These are phyloP conservation scores for Pleurotus tuoliensis DNA, from an alignment of 768 basidiomycete species.

Conservation along the genomic window DNA sequence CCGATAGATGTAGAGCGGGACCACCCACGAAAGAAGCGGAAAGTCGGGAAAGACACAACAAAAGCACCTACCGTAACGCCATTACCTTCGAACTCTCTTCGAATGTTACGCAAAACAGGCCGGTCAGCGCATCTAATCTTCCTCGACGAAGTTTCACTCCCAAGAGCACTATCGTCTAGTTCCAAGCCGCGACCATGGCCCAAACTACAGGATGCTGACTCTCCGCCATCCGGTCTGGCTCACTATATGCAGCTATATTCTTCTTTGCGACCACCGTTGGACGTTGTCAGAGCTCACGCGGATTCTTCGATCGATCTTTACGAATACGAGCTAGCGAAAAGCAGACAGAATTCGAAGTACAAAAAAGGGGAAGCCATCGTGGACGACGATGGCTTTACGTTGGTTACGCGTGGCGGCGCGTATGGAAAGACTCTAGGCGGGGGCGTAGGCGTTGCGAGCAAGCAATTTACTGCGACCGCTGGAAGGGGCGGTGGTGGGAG, in stretches of 20 bases:
- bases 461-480: slow-evolving; percentile 56
- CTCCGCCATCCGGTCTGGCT: slow-evolving; percentile 59
- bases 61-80: slow-evolving; percentile 52
- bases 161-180: slow-evolving; percentile 55
- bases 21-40: slow-evolving; percentile 37
- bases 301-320: slow-evolving; percentile 74
- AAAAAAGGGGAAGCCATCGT: slow-evolving; percentile 85
- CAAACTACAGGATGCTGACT: slow-evolving; percentile 31
- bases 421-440: slow-evolving; percentile 88
- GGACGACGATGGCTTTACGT: slow-evolving; percentile 92
- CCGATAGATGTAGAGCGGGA: slow-evolving; percentile 24
- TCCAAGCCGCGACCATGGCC: slow-evolving; percentile 65
- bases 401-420: slow-evolving; percentile 88
- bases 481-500: slow-evolving; percentile 41
- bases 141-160: slow-evolving; percentile 68
- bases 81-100: slow-evolving; percentile 49
- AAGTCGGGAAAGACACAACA: slow-evolving; percentile 26
- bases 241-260: slow-evolving; percentile 69
- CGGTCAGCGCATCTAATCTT: slow-evolving; percentile 67
- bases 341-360: slow-evolving; percentile 61
- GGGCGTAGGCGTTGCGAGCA: slow-evolving; percentile 61
- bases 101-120: slow-evolving; percentile 60
- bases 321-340: slow-evolving; percentile 67
- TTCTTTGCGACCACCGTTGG: slow-evolving; percentile 71
- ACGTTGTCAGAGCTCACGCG: slow-evolving; percentile 70